Evolutionary conservation across 1,139 yeast species (phyloP), one percentile per base, ranked within the genome.

Genomic region (Pichia sp.): DNA sequence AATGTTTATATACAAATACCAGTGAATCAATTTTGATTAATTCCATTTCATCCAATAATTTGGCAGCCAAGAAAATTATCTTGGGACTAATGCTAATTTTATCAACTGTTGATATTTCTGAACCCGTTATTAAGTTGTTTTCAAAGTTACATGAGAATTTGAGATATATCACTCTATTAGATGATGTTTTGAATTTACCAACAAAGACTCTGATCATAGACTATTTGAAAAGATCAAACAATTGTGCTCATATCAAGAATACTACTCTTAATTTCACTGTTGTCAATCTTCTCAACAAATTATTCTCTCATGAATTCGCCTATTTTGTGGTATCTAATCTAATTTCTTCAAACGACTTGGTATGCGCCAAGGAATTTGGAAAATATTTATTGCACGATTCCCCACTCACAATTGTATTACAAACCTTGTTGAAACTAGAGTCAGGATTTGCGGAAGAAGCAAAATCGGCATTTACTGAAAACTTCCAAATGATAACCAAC

Each of bases 91-190:
- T 66, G 27, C 54, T 71, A 27, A 53, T 73, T 33, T 53, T 72
- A 33, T 50, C 71, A 29, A 64, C 72, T 1, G 64, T 68, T 36
- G 73, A 68, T 43, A 56, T 58, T 23, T 64, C 63, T 40, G 61
- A 59, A 2, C 54, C 58, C 28, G 58, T 66, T 29, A 49, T 61
- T 5, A 44, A 42, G 2, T 46, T 65, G 9, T 59, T 62, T 44
- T 48, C 43, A 3, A 49, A 47, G 33, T 43, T 57, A 3, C 31
- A 40, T 8, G 34, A 41, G 2, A 43, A 45, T 3, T 52, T 50
- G 40, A 54, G 49, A 40, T 37, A 16, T 33, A 43, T 53, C 26
- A 38, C 38, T 9, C 32, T 52, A 4, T 26, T 49, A n/a, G 47
- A 47, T 32, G 28, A 39, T 5, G 44, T 49, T 16, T 38, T 44